These are phyloP conservation scores for Bipolaris cookei DNA, from an alignment of 2,329 filamentous ascomycete species.

Conservation along the genomic window DNA sequence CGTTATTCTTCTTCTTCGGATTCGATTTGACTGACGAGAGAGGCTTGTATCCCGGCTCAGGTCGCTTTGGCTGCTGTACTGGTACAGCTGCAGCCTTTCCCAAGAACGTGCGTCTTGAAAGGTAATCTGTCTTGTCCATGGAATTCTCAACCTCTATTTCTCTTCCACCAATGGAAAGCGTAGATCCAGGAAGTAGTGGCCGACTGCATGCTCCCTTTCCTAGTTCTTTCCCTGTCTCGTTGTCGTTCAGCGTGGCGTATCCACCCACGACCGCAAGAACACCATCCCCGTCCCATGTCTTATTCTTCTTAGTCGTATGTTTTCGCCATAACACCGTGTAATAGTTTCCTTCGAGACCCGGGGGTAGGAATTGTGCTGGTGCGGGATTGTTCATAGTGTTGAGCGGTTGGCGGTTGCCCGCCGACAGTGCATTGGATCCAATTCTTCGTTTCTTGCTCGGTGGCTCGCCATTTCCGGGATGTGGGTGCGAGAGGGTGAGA, in stretches of 20 bases:
- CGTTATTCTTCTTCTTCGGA: constrained; percentile 21
- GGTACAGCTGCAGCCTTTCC: constrained; percentile 30
- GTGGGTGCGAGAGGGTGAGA: constrained; percentile 41
- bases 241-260: constrained; percentile 66
- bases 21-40: constrained; percentile 15
- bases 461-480: constrained; percentile 33
- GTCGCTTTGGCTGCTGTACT: constrained; percentile 22
- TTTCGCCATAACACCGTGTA: constrained; percentile 65
- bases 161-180: constrained; percentile 68
- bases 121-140: constrained; percentile 65
- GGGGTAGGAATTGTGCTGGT: constrained; percentile 22
- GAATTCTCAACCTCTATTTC: constrained; percentile 71
- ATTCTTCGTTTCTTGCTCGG: constrained; percentile 53
- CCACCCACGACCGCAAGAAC: constrained; percentile 64
- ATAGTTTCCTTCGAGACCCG: constrained; percentile 46
- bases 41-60: constrained; percentile 26
- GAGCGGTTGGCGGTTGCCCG: constrained; percentile 41
- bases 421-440: constrained; percentile 38
- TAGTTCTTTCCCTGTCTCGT: constrained; percentile 65
- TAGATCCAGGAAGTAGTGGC: constrained; percentile 65
- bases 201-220: constrained; percentile 63
- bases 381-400: constrained; percentile 32
- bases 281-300: constrained; percentile 78
- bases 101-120: constrained; percentile 57
- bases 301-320: constrained; percentile 73